Evolutionary conservation across 2,329 filamentous ascomycete species (phyloP), one percentile per base, ranked within the genome.

Genomic region (Tolypocladium ophioglossoides): DNA sequence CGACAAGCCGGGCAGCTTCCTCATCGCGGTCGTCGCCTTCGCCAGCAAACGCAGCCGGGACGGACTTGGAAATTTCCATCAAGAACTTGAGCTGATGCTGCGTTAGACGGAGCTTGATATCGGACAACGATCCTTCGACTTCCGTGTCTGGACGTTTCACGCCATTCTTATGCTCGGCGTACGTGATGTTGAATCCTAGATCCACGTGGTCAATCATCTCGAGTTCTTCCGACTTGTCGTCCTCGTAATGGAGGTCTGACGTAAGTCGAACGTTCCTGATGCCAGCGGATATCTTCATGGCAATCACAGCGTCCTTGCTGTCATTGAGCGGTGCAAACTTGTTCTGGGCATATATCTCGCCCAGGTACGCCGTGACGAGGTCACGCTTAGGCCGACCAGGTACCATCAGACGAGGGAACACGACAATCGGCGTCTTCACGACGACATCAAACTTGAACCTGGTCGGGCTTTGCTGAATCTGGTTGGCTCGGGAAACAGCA

Each of bases 201-300:
- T 99, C 94, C 14, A 99, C 91, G 62, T 96, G 91, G 64, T 99
- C 91, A 61, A 99, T 96, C 75, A 99, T 87, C 67, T 99, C 90
- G 9, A 99, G 76, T 67, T 96, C 91, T 68, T 99, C 94, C 0
- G 83, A 82, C 54, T 80, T 72, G 37, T 84, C 81, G 2, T 84
- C 78, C 0, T 82, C 70, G 62, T 95, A 97, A 66, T 95, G 82
- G 64, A 97, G 90, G 53, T 89, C 85, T 0, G 92, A 97, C 0
- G 90, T 96, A 32, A 99, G 75, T 37, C 89, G 85, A 57, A 96
- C 90, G 57, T 99, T 95, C 53, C 92, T 83, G 60, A 99, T 92
- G 24, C 94, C 94, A 20, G 91, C 86, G 2, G 88, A 87, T 18
- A 99, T 80, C 66, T 95, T 91, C 77, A 96, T 99, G 35, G 89